Percentiles rank a stretch among this genome's conserved stretches.
These are phyloP conservation scores for Chaetothyriales sp. DNA, from an alignment of 2,329 filamentous ascomycete species.

Conservation along the genomic window DNA sequence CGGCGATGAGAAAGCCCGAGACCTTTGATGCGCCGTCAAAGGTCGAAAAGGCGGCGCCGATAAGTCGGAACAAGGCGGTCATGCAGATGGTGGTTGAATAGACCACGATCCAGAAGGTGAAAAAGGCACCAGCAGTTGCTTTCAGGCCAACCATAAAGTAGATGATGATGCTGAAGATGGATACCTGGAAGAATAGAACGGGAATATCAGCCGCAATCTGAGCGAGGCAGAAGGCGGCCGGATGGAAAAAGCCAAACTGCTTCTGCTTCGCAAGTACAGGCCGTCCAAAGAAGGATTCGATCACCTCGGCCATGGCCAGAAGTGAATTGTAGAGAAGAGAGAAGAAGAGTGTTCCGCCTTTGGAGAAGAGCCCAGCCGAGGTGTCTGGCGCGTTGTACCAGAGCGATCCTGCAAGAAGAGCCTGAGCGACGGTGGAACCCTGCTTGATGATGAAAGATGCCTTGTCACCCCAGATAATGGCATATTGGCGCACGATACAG, in stretches of 20 bases:
- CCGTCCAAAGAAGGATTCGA: conserved; percentile 44
- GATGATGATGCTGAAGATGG: conserved; percentile 44
- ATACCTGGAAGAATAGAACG: conserved; percentile 41
- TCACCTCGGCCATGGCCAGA: conserved; percentile 45
- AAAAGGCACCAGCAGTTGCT: conserved; percentile 38
- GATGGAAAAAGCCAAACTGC: conserved; percentile 53
- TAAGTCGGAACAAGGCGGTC: conserved; percentile 42
- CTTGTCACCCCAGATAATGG: conserved; percentile 52
- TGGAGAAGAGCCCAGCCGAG: conserved; percentile 40
- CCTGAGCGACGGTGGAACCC: conserved; percentile 27
- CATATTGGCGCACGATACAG: conserved; percentile 45
- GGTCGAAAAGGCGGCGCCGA: conserved; percentile 40
- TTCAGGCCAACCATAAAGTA: conserved; percentile 49
- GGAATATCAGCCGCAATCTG: conserved; percentile 45
- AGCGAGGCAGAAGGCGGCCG: conserved; percentile 43
- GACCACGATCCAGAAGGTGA: conserved; percentile 43
- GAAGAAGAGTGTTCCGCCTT: conserved; percentile 48
- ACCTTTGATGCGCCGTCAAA: conserved; percentile 46
- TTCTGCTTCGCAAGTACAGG: conserved; percentile 58
- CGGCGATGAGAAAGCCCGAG: conserved; percentile 24
- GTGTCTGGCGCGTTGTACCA: conserved; percentile 41
- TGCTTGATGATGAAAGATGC: conserved; percentile 50
- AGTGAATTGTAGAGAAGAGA: conserved; percentile 49
- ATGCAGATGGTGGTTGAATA: conserved; percentile 40
- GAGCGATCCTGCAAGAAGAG: conserved; percentile 33